These are phyloP conservation scores for Xylaria sp. DNA, from an alignment of 2,329 filamentous ascomycete species.

Conservation along the genomic window DNA sequence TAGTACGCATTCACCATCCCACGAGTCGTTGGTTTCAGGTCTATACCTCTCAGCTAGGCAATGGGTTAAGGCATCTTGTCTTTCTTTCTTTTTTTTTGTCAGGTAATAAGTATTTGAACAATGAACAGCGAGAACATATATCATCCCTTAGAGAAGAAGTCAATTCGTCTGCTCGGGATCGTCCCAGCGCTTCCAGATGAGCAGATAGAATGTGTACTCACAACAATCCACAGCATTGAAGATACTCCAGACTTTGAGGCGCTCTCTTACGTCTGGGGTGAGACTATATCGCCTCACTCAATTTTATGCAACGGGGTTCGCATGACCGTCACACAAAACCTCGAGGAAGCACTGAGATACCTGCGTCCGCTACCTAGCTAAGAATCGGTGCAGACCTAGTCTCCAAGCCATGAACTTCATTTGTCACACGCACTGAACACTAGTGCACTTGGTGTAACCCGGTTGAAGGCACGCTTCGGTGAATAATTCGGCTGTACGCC, in stretches of 20 bases:
- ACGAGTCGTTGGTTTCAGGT: no score
- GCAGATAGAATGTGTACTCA: slow-evolving; percentile 30
- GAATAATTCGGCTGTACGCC: no score
- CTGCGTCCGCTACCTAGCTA: slow-evolving; percentile 26
- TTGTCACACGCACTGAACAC: no score
- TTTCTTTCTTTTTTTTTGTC: background rate
- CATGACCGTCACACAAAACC: slow-evolving; percentile 29
- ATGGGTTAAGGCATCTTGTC: no score
- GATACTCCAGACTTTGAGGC: slow-evolving; percentile 29
- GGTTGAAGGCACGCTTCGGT: no score
- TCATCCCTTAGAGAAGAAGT: slow-evolving; percentile 12
- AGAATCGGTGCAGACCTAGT: slow-evolving; percentile 29
- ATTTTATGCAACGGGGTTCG: slow-evolving; percentile 31
- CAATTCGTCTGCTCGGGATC: slow-evolving; percentile 26
- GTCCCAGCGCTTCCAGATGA: slow-evolving; percentile 28
- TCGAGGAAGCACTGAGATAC: slow-evolving; percentile 29
- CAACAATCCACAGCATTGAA: slow-evolving; percentile 17
- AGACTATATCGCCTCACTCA: slow-evolving; percentile 20
- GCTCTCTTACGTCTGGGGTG: slow-evolving; percentile 32
- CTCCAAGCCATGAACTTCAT: slow-evolving; percentile 23
- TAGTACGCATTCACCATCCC: no score
- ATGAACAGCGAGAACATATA: slow-evolving; percentile 10
- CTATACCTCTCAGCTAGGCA: no score
- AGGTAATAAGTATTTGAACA: background rate
- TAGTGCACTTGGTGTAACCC: no score